phyloP scores from a whole-genome alignment of 176 grass and related monocot species.

The Oryza punctata region DNA sequence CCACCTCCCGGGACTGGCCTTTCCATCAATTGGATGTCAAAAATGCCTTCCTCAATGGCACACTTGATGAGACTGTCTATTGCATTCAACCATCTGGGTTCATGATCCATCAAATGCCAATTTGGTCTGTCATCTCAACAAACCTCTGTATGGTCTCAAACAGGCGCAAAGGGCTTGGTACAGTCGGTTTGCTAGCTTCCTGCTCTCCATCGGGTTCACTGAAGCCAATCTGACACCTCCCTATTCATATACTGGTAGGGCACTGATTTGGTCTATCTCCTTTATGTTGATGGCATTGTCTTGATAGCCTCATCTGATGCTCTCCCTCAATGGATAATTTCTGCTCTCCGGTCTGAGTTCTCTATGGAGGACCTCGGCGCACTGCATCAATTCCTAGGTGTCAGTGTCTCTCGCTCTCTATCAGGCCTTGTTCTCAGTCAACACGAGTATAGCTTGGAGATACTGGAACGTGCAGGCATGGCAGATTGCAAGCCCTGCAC shows the following conservation, averaged over 20 bases:
- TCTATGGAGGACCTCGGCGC: not conserved
- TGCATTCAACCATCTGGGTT: not conserved
- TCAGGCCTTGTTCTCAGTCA: not conserved
- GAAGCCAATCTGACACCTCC: not conserved
- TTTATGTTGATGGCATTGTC: not conserved
- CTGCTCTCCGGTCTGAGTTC: not conserved
- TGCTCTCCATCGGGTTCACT: not conserved
- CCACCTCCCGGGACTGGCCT: too few species aligned
- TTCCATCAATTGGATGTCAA: too few species aligned
- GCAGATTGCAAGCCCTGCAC: constrained; percentile 33
- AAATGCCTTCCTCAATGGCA: too few species aligned
- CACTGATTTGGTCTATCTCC: not conserved
- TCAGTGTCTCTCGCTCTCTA: accelerated
- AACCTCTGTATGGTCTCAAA: not conserved
- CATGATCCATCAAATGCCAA: not conserved
- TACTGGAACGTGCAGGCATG: constrained; percentile 30
- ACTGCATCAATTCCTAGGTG: not conserved
- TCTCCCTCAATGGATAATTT: not conserved
- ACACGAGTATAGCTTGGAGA: too few species aligned
- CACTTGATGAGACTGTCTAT: not conserved
- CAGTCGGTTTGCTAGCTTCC: too few species aligned
- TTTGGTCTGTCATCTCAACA: not conserved
- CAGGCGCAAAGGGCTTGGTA: not conserved
- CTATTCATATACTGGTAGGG: not conserved
- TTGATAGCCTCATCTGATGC: not conserved